Base-by-base conservation (phyloP, 495 filamentous ascomycete species). In the Podospora anserina region DNA sequence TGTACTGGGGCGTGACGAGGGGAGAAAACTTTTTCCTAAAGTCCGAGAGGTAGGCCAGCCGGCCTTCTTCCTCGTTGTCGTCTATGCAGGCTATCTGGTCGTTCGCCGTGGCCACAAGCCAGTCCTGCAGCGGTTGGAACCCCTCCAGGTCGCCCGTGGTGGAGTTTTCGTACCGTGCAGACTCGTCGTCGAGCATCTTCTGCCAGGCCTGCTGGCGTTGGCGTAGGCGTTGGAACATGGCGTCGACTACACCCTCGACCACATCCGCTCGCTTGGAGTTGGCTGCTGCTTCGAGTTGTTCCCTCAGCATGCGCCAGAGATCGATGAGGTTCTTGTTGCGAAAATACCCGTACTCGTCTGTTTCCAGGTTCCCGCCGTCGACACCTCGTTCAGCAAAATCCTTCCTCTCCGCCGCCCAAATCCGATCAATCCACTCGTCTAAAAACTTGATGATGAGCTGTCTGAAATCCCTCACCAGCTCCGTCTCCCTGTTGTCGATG, bases 31-130 rank as follows among this genome's bases (percentile, higher is more conserved):
- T 91, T 69, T 85, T 84, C 68, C 87, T 88, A 86, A 97, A 97
- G 70, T 88, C 86, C 11, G 90, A 87, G 56, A 97, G 84, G 82
- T 96, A 96, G 34, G 89, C 89, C 32, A 89, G 71, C 54, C 89
- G 88, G 58, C 85, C 87, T 39, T 88, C 87, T 62, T 91, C 89
- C 67, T 88, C 88, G 66, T 86, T 87, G 76, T 97, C 95, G 76
- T 97, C 94, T 75, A 97, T 97, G 79, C 92, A 96, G 65, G 92
- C 92, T 72, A 99, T 97, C 76, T 99, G 95, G 78, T 99, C 95
- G 79, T 98, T 99, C 68, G 95, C 95, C 63, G 96, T 91, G n/a
- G 94, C 93, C 26, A 98, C 86, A 57, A 98, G 87, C 91, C 93
- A 98, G 78, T 97, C 93, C 80, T 97, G 92, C 39, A 97, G 78